These are phyloP conservation scores for Spergularia marina DNA, from an alignment of 148 eudicot genomes.

Conservation along the genomic window DNA sequence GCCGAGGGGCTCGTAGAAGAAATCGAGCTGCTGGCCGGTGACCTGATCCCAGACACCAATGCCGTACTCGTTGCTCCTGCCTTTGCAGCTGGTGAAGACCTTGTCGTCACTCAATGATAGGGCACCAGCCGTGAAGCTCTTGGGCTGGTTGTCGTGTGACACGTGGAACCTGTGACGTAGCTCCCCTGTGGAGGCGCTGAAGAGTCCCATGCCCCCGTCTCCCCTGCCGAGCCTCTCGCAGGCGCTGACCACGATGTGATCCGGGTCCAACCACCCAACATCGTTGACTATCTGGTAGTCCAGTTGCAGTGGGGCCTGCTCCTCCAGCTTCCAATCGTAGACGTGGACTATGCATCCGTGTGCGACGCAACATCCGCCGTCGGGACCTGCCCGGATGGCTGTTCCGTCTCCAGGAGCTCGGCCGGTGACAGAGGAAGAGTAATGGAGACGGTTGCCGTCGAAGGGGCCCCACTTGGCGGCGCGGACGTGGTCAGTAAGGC, in stretches of 20 bases:
- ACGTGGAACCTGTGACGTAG: constrained; percentile 57
- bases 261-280: constrained; percentile 56
- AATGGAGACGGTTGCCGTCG: constrained; percentile 61
- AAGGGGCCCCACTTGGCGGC: constrained; percentile 73
- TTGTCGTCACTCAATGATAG: constrained; percentile 39
- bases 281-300: constrained; percentile 89
- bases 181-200: constrained; percentile 46
- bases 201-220: constrained; percentile 74
- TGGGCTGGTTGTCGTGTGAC: constrained; percentile 51
- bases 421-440: constrained; percentile 45
- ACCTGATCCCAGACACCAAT: constrained; percentile 83
- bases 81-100: constrained; percentile 79
- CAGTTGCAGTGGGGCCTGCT: constrained; percentile 60
- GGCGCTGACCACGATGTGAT: constrained; percentile 51
- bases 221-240: constrained; percentile 65
- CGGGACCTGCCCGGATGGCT: constrained; percentile 75
- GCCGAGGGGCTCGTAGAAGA: constrained; percentile 73
- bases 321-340: constrained; percentile 77
- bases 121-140: constrained; percentile 89
- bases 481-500: constrained; percentile 64
- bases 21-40: constrained; percentile 77
- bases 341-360: constrained; percentile 88
- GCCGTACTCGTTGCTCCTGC: constrained; percentile 85
- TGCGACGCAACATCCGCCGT: constrained; percentile 85
- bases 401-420: constrained; percentile 83